A percentile compares a stretch with the other conserved stretches of the same genome.
These are phyloP conservation scores for Datisca glomerata DNA, from an alignment of 306 rosid genomes.

Conservation along the genomic window DNA sequence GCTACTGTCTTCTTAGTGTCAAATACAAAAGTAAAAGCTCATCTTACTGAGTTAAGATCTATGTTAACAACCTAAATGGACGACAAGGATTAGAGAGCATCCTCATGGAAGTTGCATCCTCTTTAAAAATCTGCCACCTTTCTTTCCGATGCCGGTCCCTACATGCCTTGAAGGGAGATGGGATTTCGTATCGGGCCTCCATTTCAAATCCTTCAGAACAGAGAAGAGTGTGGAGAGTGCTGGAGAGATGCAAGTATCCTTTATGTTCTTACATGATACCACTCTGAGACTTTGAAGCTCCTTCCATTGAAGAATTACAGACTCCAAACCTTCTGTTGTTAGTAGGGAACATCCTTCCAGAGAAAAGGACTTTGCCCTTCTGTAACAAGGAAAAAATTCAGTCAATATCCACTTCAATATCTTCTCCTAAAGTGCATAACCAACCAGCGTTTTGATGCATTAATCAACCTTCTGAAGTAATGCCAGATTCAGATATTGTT, in stretches of 20 bases:
- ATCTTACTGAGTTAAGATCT: no score
- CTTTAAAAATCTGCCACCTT: slow-evolving; percentile 66
- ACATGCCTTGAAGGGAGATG: slow-evolving; percentile 40
- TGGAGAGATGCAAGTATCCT: slow-evolving; percentile 58
- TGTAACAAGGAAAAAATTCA: slow-evolving; percentile 20
- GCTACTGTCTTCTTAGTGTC: no score
- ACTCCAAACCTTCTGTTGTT: slow-evolving; percentile 64
- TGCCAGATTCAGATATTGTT: no score
- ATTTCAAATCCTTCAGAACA: slow-evolving; percentile 59
- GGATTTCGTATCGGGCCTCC: slow-evolving; percentile 66
- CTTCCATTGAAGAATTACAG: slow-evolving; percentile 52
- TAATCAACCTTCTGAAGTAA: no score
- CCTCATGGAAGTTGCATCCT: no score
- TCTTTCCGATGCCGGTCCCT: slow-evolving; percentile 62
- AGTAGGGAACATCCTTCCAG: slow-evolving; percentile 78
- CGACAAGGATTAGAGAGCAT: no score
- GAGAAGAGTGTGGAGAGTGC: slow-evolving; percentile 47
- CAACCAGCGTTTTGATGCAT: no score
- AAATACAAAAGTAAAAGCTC: no score
- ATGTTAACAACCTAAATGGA: no score
- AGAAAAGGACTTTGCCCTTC: slow-evolving; percentile 55
- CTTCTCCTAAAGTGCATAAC: not conserved
- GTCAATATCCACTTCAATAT: not conserved
- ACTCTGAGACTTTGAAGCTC: slow-evolving; percentile 67
- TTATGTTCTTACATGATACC: slow-evolving; percentile 63